phyloP scores from a whole-genome alignment of 805 yeast genomes.

The Lachancea nothofagi region DNA sequence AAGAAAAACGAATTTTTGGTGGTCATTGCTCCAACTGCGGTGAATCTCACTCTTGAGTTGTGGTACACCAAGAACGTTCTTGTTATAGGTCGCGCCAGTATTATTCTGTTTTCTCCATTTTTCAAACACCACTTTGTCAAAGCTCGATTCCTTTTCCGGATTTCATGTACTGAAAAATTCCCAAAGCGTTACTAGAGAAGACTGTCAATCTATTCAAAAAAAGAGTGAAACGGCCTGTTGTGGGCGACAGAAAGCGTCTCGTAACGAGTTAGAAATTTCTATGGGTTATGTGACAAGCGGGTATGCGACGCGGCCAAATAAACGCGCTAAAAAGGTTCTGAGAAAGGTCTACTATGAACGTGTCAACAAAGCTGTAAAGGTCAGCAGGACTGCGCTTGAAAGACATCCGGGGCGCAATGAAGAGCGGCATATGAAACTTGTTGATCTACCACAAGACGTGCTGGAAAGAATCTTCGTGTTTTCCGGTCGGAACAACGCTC shows the following conservation, averaged over 20 bases:
- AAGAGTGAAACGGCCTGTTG: too few relatives aligned
- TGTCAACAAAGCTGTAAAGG: neutral
- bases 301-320: conserved; percentile 18
- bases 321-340: conserved; percentile 10
- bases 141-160: too few relatives aligned
- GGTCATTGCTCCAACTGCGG: too few relatives aligned
- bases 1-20: too few relatives aligned
- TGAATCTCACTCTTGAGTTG: too few relatives aligned
- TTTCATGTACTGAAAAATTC: too few relatives aligned
- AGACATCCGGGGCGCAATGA: neutral
- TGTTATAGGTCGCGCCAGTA: too few relatives aligned
- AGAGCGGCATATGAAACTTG: conserved; percentile 1
- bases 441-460: conserved; percentile 18
- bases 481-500: conserved; percentile 10
- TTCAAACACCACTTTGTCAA: too few relatives aligned
- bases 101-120: too few relatives aligned
- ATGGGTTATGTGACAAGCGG: conserved; percentile 23
- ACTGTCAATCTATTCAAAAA: too few relatives aligned
- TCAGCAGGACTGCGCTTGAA: neutral
- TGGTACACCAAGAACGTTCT: too few relatives aligned
- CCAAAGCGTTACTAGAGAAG: too few relatives aligned
- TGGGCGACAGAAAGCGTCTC: neutral
- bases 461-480: conserved; percentile 18
- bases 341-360: conserved; percentile 6
- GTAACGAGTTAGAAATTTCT: neutral